A percentile compares a stretch with the other conserved stretches of the same genome.
Conservation (phyloP, 1,284 basidiomycete species). For the Ceratobasidium sp. region DNA sequence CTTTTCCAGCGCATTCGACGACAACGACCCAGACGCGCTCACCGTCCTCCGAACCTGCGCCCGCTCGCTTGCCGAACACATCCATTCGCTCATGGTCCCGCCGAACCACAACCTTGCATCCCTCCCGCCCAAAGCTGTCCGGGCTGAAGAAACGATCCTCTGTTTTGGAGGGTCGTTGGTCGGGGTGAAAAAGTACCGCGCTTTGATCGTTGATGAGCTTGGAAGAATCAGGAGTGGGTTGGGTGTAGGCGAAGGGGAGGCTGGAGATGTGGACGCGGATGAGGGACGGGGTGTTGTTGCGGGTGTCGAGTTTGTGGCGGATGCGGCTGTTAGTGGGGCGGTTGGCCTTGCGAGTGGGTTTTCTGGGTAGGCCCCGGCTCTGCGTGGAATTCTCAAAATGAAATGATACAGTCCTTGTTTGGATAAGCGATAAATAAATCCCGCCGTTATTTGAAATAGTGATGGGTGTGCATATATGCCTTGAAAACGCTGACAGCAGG, state of each 20-base stretch:
- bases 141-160: slow-evolving; percentile 66
- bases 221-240: slow-evolving; percentile 63
- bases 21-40: slow-evolving; percentile 68
- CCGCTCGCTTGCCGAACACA: slow-evolving; percentile 67
- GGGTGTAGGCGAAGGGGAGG: slow-evolving; percentile 70
- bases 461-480: no score
- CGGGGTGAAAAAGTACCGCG: slow-evolving; percentile 48
- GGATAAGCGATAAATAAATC: no score
- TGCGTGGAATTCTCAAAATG: no score
- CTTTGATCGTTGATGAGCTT: slow-evolving; percentile 69
- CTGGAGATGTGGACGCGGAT: slow-evolving; percentile 70
- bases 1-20: slow-evolving; percentile 74
- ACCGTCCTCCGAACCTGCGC: slow-evolving; percentile 66
- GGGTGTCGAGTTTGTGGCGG: slow-evolving; percentile 71
- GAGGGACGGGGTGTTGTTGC: slow-evolving; percentile 68
- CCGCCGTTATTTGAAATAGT: no score
- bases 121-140: slow-evolving; percentile 56
- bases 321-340: slow-evolving; percentile 73
- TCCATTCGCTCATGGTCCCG: slow-evolving; percentile 62
- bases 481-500: no score
- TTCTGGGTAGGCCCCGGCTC: slow-evolving; percentile 1
- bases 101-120: slow-evolving; percentile 51
- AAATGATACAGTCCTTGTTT: no score
- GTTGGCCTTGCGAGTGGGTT: slow-evolving; percentile 56
- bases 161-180: slow-evolving; percentile 64